Conservation (phyloP, 768 basidiomycete species). For the Floccularia luteovirens region DNA sequence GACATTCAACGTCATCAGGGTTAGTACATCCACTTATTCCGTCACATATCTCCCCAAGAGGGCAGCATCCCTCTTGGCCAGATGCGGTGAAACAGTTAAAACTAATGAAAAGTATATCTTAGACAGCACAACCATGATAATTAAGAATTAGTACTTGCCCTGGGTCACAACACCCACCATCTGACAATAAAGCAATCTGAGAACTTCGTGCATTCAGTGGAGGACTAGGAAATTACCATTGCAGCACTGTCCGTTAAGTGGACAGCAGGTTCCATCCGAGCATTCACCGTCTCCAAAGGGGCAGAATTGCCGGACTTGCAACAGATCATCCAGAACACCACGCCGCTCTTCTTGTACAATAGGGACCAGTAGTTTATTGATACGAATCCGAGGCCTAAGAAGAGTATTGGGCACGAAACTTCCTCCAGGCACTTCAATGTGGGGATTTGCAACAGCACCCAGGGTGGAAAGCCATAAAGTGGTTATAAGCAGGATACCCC, state of each 20-base stretch:
- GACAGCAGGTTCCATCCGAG: conserved; percentile 5
- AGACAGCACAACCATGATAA: neutral
- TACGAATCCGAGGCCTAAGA: neutral
- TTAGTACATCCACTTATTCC: neutral
- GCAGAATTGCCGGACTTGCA: conserved; percentile 1
- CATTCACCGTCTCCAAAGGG: conserved; percentile 1
- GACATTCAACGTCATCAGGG: neutral
- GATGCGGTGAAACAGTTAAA: neutral
- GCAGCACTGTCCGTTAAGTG: conserved; percentile 5
- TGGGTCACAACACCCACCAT: neutral
- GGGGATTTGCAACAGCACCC: neutral
- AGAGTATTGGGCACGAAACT: neutral
- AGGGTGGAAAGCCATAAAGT: too few relatives aligned
- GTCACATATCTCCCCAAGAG: conserved; percentile 1
- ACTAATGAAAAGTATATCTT: neutral
- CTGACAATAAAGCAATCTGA: neutral
- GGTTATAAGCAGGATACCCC: too few relatives aligned
- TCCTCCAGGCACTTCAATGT: neutral
- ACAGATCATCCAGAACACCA: neutral
- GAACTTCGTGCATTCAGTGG: neutral
- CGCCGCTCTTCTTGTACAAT: neutral
- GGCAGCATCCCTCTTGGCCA: conserved; percentile 7
- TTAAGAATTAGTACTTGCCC: neutral
- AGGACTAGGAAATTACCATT: neutral
- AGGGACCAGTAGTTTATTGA: neutral